Percentiles rank a stretch among this genome's conserved stretches.
Conservation (phyloP, 768 basidiomycete species). For the Suillus lakei region DNA sequence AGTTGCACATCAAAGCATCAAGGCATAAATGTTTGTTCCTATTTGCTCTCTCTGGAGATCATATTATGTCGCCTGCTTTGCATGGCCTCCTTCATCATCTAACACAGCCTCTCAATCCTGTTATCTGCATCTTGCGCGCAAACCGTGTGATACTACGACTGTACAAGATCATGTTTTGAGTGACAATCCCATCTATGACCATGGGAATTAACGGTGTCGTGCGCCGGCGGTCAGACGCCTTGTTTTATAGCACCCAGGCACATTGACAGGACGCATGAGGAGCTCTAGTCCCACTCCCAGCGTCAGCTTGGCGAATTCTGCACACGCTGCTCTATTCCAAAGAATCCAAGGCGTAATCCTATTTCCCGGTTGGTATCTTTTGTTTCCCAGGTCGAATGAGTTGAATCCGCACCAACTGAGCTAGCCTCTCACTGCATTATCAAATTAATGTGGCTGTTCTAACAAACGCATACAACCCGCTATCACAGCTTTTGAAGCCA, state of each 20-base stretch:
- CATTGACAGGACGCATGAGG: neutral
- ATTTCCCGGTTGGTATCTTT: neutral
- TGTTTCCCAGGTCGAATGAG: neutral
- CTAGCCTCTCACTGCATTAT: neutral
- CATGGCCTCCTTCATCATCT: conserved; percentile 9
- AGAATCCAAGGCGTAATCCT: neutral
- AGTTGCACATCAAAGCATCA: conserved; percentile 25
- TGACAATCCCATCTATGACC: neutral
- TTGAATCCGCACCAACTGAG: neutral
- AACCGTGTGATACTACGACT: neutral
- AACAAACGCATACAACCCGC: neutral
- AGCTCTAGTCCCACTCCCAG: neutral
- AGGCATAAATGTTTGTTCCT: conserved; percentile 16
- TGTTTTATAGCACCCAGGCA: neutral
- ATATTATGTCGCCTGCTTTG: conserved; percentile 3
- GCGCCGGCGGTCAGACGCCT: neutral
- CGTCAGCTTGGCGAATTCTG: neutral
- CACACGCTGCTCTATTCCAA: neutral
- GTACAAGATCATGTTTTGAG: neutral
- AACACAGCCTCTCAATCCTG: conserved; percentile 7
- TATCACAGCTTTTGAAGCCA: neutral
- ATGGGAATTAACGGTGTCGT: neutral
- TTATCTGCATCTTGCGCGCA: neutral
- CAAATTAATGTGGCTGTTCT: conserved; percentile 1
- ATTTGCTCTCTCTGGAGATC: conserved; percentile 8